phyloP scores from a whole-genome alignment of 352 stramenopile genomes.

The Pythium oligandrum region DNA sequence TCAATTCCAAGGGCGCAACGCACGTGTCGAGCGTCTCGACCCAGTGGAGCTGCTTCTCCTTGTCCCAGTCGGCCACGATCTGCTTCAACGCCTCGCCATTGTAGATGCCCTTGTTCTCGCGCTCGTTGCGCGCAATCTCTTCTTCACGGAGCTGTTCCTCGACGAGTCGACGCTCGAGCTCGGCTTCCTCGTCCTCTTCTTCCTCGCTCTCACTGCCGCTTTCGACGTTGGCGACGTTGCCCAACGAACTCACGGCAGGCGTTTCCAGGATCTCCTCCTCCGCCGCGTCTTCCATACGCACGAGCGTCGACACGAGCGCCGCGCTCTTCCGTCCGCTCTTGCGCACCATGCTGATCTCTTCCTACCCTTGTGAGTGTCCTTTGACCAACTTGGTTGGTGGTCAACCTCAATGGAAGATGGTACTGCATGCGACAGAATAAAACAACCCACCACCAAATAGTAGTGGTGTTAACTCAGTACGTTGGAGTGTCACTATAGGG shows the following conservation, averaged over 20 bases:
- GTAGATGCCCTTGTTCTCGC: constrained; percentile 61
- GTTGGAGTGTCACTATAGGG: not conserved
- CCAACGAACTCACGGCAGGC: constrained; percentile 59
- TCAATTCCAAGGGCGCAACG: constrained; percentile 43
- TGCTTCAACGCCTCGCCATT: constrained; percentile 63
- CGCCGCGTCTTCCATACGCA: constrained; percentile 63
- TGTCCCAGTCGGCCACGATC: constrained; percentile 54
- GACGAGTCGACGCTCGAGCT: constrained; percentile 72
- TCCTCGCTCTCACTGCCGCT: constrained; percentile 39
- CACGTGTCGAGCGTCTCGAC: constrained; percentile 80
- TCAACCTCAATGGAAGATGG: constrained; percentile 2
- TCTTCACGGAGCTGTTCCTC: constrained; percentile 61
- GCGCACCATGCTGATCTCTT: constrained; percentile 15
- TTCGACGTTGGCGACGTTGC: constrained; percentile 18
- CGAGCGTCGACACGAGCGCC: constrained; percentile 44
- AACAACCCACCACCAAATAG: not conserved
- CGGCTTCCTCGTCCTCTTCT: constrained; percentile 47
- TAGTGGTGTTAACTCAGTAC: constrained; percentile 8
- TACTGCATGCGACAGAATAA: constrained; percentile 25
- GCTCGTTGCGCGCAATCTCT: constrained; percentile 22
- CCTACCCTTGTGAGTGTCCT: constrained; percentile 1
- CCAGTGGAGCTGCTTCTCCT: constrained; percentile 45
- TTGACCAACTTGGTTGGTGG: constrained; percentile 16
- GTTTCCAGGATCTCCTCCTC: constrained; percentile 85
- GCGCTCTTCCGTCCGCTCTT: constrained; percentile 17